A percentile compares a stretch with the other conserved stretches of the same genome.
Conservation (phyloP, 2,329 filamentous ascomycete genomes). For the Botryosphaeria agaves region DNA sequence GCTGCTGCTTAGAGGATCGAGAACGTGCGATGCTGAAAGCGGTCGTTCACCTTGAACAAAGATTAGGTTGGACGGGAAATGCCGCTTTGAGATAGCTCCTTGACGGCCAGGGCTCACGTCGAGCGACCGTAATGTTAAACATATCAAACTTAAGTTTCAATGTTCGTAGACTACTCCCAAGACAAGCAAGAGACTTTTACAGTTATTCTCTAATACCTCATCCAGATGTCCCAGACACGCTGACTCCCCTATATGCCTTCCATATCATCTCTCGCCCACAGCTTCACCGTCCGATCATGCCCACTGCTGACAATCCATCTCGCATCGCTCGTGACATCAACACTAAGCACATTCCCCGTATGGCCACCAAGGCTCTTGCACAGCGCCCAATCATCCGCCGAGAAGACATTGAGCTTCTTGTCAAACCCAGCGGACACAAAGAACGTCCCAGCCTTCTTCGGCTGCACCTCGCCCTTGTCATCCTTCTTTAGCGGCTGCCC, state of each 20-base stretch:
- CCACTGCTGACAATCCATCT: slow-evolving; percentile 91
- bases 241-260: slow-evolving; percentile 17
- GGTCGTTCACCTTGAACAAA: too few species aligned
- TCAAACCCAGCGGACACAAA: slow-evolving; percentile 86
- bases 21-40: too few species aligned
- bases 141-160: too few species aligned
- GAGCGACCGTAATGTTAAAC: too few species aligned
- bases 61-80: too few species aligned
- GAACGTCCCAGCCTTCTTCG: slow-evolving; percentile 81
- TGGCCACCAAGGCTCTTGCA: slow-evolving; percentile 80
- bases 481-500: slow-evolving; percentile 42
- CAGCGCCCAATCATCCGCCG: slow-evolving; percentile 86
- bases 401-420: slow-evolving; percentile 88
- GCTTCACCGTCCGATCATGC: slow-evolving; percentile 85
- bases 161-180: too few species aligned
- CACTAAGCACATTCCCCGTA: slow-evolving; percentile 78
- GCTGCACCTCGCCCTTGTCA: slow-evolving; percentile 43
- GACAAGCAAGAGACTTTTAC: too few species aligned
- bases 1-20: too few species aligned
- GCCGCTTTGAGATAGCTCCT: too few species aligned
- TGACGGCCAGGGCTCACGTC: too few species aligned
- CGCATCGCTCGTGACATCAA: slow-evolving; percentile 72
- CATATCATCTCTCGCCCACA: slow-evolving; percentile 79
- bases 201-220: too few species aligned
- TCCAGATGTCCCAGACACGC: too few species aligned